Evolutionary conservation across 192 early-diverging fungal genomes (phyloP).

Genomic region (Dissophora globulifera): DNA sequence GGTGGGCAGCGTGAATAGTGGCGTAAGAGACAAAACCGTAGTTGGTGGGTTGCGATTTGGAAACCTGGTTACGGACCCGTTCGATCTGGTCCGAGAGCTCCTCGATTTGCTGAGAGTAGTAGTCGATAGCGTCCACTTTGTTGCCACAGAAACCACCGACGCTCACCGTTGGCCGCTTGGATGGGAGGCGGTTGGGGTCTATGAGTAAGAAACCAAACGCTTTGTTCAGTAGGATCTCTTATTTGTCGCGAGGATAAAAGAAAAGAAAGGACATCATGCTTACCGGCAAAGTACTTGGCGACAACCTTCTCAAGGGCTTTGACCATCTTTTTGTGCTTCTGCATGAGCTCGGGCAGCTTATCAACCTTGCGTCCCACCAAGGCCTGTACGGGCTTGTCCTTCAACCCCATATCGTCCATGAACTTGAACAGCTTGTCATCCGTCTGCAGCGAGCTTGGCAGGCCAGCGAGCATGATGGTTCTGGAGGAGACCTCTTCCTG

Average conservation of each 20-base stretch:
- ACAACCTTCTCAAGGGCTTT: constrained; percentile 72
- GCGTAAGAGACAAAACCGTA: constrained; percentile 78
- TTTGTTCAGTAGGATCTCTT: no score
- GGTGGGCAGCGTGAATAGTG: constrained; percentile 61
- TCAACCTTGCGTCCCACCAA: constrained; percentile 75
- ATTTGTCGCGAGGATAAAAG: no score
- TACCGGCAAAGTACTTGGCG: constrained; percentile 63
- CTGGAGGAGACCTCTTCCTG: constrained; percentile 72
- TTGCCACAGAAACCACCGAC: constrained; percentile 54
- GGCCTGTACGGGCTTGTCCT: constrained; percentile 61
- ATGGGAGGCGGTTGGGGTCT: constrained; percentile 47
- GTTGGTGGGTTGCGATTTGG: constrained; percentile 66
- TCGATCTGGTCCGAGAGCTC: constrained; percentile 65
- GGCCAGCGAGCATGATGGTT: constrained; percentile 72
- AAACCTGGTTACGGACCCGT: constrained; percentile 55
- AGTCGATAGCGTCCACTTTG: constrained; percentile 76
- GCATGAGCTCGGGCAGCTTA: constrained; percentile 71
- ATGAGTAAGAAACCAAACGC: no score
- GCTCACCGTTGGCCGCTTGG: constrained; percentile 54
- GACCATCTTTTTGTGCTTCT: constrained; percentile 71
- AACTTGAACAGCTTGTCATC: constrained; percentile 64
- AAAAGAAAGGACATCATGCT: background rate
- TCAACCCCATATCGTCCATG: constrained; percentile 54
- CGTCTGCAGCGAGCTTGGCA: constrained; percentile 67
- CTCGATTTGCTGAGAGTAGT: constrained; percentile 73